Evolutionary conservation across 768 basidiomycete species (phyloP).

Genomic region (Holtermannia corniformis): DNA sequence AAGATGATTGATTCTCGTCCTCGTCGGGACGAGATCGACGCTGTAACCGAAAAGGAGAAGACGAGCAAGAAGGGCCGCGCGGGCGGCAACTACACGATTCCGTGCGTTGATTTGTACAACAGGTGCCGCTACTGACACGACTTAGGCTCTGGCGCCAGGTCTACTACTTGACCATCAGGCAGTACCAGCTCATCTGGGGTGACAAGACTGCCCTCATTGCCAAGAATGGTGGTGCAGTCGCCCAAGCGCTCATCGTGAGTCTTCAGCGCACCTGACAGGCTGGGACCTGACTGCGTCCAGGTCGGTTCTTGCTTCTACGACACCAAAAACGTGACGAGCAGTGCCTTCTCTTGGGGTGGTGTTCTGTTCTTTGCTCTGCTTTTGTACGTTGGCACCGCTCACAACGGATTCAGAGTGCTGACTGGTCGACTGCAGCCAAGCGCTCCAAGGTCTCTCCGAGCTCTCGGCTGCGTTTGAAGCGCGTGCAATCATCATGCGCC

Average conservation of each 20-base stretch:
- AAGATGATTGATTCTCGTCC: neutral
- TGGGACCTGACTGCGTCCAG: neutral
- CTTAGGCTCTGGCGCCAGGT: slow-evolving; percentile 5
- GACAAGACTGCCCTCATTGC: slow-evolving; percentile 1
- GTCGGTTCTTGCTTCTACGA: neutral
- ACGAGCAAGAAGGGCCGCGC: neutral
- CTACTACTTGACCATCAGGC: slow-evolving; percentile 3
- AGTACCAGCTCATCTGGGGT: slow-evolving; percentile 10
- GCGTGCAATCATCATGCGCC: slow-evolving; percentile 35
- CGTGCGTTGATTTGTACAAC: too few relatives aligned
- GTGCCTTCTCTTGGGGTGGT: neutral
- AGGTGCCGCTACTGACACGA: too few relatives aligned
- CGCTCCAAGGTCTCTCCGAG: slow-evolving; percentile 16
- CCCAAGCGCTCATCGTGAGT: neutral
- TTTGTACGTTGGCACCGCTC: neutral
- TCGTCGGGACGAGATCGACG: neutral
- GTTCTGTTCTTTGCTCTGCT: slow-evolving; percentile 11
- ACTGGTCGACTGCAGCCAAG: neutral
- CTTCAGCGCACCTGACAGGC: neutral
- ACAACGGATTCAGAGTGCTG: neutral
- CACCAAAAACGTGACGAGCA: neutral
- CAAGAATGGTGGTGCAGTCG: neutral
- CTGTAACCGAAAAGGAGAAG: neutral
- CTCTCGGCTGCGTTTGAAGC: slow-evolving; percentile 36
- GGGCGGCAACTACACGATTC: neutral